phyloP scores from a whole-genome alignment of 176 grass and related monocot genomes.

The Bothriochloa decipiens region DNA sequence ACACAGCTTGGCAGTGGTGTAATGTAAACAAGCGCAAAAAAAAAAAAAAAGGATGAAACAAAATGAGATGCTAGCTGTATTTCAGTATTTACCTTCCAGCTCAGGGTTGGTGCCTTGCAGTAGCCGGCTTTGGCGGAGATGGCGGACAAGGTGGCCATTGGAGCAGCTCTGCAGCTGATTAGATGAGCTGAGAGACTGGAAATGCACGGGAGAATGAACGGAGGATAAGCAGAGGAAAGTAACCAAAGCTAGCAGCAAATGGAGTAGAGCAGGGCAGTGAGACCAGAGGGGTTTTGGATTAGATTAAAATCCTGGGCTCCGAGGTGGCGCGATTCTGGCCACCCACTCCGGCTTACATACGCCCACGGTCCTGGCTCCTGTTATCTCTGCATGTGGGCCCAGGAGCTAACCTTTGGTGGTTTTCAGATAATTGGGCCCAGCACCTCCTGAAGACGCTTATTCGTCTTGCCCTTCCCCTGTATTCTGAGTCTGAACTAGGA shows the following conservation, averaged over 20 bases:
- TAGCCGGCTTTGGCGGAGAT: not conserved
- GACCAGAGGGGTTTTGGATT: conserved; percentile 3
- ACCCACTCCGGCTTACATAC: conserved; percentile 13
- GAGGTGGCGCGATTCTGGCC: conserved; percentile 26
- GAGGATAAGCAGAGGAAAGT: not conserved
- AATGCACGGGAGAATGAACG: not conserved
- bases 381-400: not conserved
- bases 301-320: not conserved
- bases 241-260: not conserved
- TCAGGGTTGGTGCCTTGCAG: not conserved
- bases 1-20: no score
- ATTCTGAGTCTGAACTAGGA: not conserved
- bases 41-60: not conserved
- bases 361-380: not conserved
- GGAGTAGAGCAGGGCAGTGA: not conserved
- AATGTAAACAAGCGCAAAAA: not conserved
- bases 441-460: not conserved
- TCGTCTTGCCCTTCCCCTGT: not conserved
- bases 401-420: not conserved
- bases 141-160: conserved; percentile 30
- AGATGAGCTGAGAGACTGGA: not conserved
- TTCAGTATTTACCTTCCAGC: conserved; percentile 20
- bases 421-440: not conserved
- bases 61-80: not conserved
- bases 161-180: not conserved